Percentiles rank a stretch among this genome's conserved stretches.
These are phyloP conservation scores for Punctularia strigosozonata DNA, from an alignment of 768 basidiomycete genomes.

Conservation along the genomic window DNA sequence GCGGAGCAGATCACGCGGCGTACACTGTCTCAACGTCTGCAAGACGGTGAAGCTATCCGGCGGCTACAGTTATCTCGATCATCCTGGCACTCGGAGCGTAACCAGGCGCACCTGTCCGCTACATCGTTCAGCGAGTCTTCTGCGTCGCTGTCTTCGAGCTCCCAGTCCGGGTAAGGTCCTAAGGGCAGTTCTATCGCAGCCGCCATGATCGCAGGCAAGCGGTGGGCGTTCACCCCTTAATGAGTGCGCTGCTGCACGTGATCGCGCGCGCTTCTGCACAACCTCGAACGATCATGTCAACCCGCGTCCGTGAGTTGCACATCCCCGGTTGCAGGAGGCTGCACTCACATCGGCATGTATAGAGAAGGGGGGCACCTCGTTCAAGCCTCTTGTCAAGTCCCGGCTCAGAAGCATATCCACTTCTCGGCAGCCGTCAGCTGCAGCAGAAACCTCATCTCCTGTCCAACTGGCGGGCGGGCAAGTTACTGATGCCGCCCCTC, in stretches of 20 bases:
- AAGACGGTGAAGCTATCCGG: conserved; percentile 42
- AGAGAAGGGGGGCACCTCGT: conserved; percentile 67
- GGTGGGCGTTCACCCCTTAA: not conserved
- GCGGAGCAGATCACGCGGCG: conserved; percentile 7
- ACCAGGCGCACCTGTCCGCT: conserved; percentile 41
- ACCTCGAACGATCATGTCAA: conserved; percentile 22
- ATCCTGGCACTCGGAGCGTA: not conserved
- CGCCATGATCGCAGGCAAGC: conserved; percentile 5
- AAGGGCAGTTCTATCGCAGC: conserved; percentile 33
- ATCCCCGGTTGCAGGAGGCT: conserved; percentile 1
- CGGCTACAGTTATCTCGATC: conserved; percentile 4
- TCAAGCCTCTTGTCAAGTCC: conserved; percentile 53
- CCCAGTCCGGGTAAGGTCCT: conserved; percentile 50
- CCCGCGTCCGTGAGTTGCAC: conserved; percentile 46
- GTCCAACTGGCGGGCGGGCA: not conserved
- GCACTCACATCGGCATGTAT: conserved; percentile 5
- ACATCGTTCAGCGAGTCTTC: conserved; percentile 35
- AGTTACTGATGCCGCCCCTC: conserved; percentile 9
- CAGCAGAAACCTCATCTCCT: conserved; percentile 3
- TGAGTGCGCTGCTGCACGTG: not conserved
- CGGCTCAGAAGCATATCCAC: conserved; percentile 21
- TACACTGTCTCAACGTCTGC: conserved; percentile 65
- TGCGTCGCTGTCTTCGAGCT: conserved; percentile 30
- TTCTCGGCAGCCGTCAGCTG: conserved; percentile 8
- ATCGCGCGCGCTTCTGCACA: conserved; percentile 1